Conservation (phyloP, 768 basidiomycete genomes). For the Pisolithus sp. region DNA sequence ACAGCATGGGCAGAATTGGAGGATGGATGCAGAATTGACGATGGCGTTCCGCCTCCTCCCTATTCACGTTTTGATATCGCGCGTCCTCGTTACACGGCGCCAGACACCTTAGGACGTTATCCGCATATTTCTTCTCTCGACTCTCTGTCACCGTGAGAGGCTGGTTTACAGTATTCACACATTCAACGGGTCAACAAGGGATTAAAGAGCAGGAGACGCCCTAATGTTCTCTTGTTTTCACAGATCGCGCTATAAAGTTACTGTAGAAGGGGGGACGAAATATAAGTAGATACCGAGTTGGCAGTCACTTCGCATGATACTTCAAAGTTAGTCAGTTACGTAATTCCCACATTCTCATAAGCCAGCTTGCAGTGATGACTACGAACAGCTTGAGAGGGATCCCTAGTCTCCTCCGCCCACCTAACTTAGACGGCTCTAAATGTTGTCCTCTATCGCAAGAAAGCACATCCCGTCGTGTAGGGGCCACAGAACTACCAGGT, state of each 20-base stretch:
- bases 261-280: too few species aligned
- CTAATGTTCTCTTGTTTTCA: too few species aligned
- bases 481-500: conserved; percentile 38
- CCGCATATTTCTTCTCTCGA: conserved; percentile 14
- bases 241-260: too few species aligned
- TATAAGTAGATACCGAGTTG: too few species aligned
- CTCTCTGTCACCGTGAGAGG: conserved; percentile 1
- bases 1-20: too few species aligned
- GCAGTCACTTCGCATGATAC: too few species aligned
- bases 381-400: background rate
- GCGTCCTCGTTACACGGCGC: conserved; percentile 11
- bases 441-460: conserved; percentile 27
- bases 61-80: conserved; percentile 25
- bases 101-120: conserved; percentile 23
- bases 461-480: conserved; percentile 17
- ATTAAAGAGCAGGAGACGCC: background rate
- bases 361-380: too few species aligned
- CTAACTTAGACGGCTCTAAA: conserved; percentile 1
- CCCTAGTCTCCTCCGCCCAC: background rate
- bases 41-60: conserved; percentile 12
- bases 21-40: conserved; percentile 1
- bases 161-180: background rate
- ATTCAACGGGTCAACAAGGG: background rate
- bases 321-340: too few species aligned
- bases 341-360: background rate